Base-by-base conservation (phyloP, 768 basidiomycete species). In the Tricholomella constricta region DNA sequence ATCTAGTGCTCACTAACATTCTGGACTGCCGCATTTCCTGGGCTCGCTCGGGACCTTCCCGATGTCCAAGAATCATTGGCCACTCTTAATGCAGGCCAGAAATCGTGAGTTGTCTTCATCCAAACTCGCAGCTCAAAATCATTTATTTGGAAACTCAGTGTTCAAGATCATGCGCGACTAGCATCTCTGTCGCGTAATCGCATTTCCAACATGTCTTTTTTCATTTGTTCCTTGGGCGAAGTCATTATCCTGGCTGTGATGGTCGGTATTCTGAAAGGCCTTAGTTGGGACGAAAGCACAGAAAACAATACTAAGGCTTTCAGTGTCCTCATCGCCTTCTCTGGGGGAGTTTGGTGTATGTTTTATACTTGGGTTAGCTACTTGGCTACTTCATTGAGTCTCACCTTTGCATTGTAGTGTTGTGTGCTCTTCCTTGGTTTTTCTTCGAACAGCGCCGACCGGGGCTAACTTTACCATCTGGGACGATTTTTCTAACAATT, bases 21-120 rank as follows among this genome's bases (percentile, higher is more conserved):
- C 68, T 91, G 88, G 88, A 88, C 86, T 0, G 89, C 89, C 11
- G 89, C 89, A 11, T 90, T 91, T 64, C 88, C 89, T 0, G 88
- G 86, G 15, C 74, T 91, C 14, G 84, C 85, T 20, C 77, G 82
- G 8, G 80, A 90, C 64, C 76, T 89, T 23, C 84, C 86, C 0
- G 83, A 88, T 59, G 81, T 91, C n/a, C 75, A 79, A 55, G 65
- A 74, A 45, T 88, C 85, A 2, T 69, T 74, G 4, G 52, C 49
- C 3, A 66, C 77, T 43, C 73, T 71, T 2, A 66, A 69, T 36
- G 49, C 63, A 7, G 80, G 78, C 8, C 62, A 59, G 3, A 86
- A 85, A 69, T 65, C 72, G 86, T 84, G 43, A 45, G 73, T 59
- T 6, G 8, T 11, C 26, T 34, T 46, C 23, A 10, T 11, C 12